phyloP scores from a whole-genome alignment of 148 eudicot species.

The Vaccinium myrtillus region DNA sequence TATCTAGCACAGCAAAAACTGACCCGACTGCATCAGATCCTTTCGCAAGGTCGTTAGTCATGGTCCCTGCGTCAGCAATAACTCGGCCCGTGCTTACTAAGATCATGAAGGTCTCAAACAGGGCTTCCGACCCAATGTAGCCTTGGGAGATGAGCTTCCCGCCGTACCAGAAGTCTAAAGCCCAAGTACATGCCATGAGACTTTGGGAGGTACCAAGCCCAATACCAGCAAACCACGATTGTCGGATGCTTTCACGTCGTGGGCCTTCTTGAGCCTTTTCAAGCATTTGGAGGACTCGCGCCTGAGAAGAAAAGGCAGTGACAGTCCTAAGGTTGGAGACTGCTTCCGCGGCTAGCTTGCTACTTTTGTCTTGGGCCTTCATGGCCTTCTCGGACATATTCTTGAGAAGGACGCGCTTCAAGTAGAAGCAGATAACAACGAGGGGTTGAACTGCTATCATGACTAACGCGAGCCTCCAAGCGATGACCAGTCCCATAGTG shows the following conservation, averaged over 20 bases:
- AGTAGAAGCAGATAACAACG: background rate
- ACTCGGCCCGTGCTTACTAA: background rate
- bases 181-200: background rate
- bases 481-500: constrained; percentile 2
- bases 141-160: background rate
- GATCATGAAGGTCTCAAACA: background rate
- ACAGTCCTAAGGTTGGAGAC: background rate
- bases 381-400: background rate
- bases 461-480: constrained; percentile 3
- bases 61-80: background rate
- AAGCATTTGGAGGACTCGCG: background rate
- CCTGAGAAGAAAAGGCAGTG: background rate
- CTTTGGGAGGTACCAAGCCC: background rate
- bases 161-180: background rate
- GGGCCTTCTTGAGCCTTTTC: constrained; percentile 1
- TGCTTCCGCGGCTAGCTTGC: constrained; percentile 6
- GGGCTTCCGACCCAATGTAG: background rate
- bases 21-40: background rate
- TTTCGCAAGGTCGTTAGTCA: constrained; percentile 4
- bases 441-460: constrained; percentile 1
- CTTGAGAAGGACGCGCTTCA: background rate
- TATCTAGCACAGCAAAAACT: background rate
- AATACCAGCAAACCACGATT: background rate
- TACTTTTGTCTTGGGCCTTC: background rate
- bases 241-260: background rate